Conservation (phyloP, 2,329 filamentous ascomycete genomes). For the Penicillium capsulatum region DNA sequence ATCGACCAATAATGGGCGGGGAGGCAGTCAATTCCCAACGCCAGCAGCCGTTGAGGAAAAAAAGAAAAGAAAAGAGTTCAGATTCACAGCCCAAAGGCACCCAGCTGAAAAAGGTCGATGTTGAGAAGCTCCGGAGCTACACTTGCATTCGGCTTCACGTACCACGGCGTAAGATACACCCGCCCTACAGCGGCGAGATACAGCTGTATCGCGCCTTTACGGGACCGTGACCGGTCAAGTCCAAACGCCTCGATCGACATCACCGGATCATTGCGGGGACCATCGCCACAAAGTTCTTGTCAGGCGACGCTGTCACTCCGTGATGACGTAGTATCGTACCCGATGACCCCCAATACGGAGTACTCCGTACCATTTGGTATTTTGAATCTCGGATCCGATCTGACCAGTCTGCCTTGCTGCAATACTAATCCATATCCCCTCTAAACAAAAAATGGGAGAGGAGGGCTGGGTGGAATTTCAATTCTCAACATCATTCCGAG, state of each 20-base stretch:
- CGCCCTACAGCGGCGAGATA: background rate
- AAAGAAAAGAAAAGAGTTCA: too few species aligned
- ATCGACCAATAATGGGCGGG: constrained; percentile 11
- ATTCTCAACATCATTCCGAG: background rate
- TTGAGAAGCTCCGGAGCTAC: constrained; percentile 13
- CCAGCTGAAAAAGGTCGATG: constrained; percentile 23
- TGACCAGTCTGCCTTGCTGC: constrained; percentile 4
- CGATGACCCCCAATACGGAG: too few species aligned
- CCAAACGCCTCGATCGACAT: constrained; percentile 6
- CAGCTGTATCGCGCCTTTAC: background rate
- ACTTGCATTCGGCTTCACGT: background rate
- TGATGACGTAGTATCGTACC: constrained; percentile 10
- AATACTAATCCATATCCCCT: constrained; percentile 10
- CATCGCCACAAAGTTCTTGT: constrained; percentile 8
- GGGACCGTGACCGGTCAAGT: constrained; percentile 3
- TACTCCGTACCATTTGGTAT: too few species aligned
- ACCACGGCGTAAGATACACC: constrained; percentile 1
- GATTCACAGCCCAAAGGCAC: too few species aligned
- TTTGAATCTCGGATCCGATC: background rate
- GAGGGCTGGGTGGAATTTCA: constrained; percentile 5
- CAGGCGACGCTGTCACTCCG: constrained; percentile 12
- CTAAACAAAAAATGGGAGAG: too few species aligned
- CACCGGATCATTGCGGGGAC: constrained; percentile 8
- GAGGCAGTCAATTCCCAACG: constrained; percentile 1
- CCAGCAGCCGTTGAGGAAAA: constrained; percentile 12